phyloP scores from a whole-genome alignment of 352 stramenopile species.

The Pythium angustatum region DNA sequence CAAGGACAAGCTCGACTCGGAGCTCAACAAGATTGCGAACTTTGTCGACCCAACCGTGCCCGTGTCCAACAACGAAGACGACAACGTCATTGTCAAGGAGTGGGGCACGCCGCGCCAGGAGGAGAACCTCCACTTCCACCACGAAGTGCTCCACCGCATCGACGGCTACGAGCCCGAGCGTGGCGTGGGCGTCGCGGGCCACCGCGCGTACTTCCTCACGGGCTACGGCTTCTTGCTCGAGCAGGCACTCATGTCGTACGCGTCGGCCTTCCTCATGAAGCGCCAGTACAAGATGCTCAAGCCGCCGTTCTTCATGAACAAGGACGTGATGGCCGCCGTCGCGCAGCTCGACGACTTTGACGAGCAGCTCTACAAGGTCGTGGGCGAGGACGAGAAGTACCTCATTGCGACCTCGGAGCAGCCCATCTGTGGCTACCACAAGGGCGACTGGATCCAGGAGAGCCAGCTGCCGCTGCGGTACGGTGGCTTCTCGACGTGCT shows the following conservation, averaged over 20 bases:
- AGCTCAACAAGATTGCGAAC: conserved; percentile 96
- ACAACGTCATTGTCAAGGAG: conserved; percentile 93
- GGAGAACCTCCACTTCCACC: conserved; percentile 91
- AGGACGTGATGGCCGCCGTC: conserved; percentile 97
- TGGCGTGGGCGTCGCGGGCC: conserved; percentile 94
- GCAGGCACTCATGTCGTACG: conserved; percentile 99
- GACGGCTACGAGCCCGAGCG: conserved; percentile 98
- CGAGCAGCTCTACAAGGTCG: conserved; percentile 99
- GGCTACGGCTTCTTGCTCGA: conserved; percentile 98
- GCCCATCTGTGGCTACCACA: conserved; percentile 99
- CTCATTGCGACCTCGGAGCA: conserved; percentile 99
- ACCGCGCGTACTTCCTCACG: conserved; percentile 99
- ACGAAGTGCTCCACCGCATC: conserved; percentile 98
- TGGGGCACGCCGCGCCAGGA: conserved; percentile 73
- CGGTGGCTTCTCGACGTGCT: conserved; percentile 98
- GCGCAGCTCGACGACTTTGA: conserved; percentile 99
- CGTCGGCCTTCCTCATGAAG: conserved; percentile 95
- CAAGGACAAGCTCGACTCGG: conserved; percentile 71
- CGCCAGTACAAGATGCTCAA: conserved; percentile 98
- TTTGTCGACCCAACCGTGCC: conserved; percentile 95
- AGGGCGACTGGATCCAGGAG: conserved; percentile 90
- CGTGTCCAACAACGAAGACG: conserved; percentile 96
- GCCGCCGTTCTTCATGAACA: conserved; percentile 99
- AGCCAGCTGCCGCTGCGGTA: conserved; percentile 81
- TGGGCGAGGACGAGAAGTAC: conserved; percentile 98